Evolutionary conservation across 164 flowering plant species (phyloP).

Genomic region (Liriodendron chinense): DNA sequence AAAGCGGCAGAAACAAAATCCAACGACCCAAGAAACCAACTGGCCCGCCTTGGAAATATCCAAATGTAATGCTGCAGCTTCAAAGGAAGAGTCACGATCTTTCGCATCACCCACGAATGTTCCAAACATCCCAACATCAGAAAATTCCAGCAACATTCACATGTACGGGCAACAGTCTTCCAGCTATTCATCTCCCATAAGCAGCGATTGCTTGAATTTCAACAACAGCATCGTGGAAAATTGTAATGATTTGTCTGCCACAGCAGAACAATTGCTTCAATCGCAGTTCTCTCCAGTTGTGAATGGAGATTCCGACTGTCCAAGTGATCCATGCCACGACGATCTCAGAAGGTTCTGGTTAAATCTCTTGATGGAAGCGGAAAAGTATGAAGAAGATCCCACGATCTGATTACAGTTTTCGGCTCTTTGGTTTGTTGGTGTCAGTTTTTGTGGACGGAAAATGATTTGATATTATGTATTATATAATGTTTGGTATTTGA

Average conservation of each 20-base stretch:
- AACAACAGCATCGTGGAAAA: neutral
- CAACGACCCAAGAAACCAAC: neutral
- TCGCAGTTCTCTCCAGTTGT: neutral
- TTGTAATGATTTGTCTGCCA: neutral
- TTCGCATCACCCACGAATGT: neutral
- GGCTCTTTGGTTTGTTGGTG: too few relatives aligned
- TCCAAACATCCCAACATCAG: neutral
- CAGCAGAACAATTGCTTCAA: neutral
- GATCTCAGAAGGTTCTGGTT: neutral
- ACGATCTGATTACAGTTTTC: neutral
- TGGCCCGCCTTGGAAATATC: neutral
- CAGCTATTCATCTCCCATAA: neutral
- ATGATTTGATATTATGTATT: too few relatives aligned
- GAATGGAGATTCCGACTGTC: too few relatives aligned
- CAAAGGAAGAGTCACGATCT: neutral
- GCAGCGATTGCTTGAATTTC: neutral
- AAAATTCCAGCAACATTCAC: neutral
- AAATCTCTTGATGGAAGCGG: neutral
- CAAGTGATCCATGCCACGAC: too few relatives aligned
- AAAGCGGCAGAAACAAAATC: conserved; percentile 27
- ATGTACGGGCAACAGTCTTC: neutral
- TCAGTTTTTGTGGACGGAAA: too few relatives aligned
- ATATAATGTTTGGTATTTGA: too few relatives aligned
- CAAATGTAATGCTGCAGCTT: too few relatives aligned
- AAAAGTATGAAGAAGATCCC: neutral